Evolutionary conservation across 2,329 filamentous ascomycete species (phyloP), one percentile per base, ranked within the genome.

Genomic region (Colletotrichum agaves): DNA sequence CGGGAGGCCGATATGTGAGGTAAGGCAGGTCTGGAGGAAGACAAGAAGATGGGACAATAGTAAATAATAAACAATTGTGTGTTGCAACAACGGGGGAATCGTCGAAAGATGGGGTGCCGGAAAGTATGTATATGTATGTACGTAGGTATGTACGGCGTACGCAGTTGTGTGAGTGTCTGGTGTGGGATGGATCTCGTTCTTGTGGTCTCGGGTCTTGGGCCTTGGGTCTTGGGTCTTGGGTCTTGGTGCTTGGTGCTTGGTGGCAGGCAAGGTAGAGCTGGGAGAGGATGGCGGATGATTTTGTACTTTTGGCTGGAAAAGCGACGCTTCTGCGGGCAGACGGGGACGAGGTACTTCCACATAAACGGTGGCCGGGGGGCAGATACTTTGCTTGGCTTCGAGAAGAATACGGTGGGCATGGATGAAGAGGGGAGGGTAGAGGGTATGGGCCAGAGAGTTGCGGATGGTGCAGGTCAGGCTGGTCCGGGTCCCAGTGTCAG

Each of bases 11-110:
- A 61, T 56, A 23, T 21, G 46, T 50, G 49, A 17, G 27, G 46
- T 50, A 39, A 17, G 27, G 62, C n/a, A 35, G 46, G 44, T 60
- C 37, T n/a, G 12, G 37, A 43, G 35, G 27, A 55, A 43, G 55
- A 64, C 33, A 49, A 49, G 64, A 64, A 41, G 67, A 70, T 69
- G 60, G 63, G 61, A 68, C 63, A 70, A 65, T 64, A 70, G 64
- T 71, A 70, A 71, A 71, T 64, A 70, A 68, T 71, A 70, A 71
- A 71, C 67, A 71, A 61, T 31, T 69, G 69, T 62, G 53, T 61
- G 68, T 67, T 69, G 69, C 58, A 63, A 62, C 46, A 44, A 62
- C 27, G 55, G 50, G 55, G 55, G 39, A 62, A 57, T 62, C 35
- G 60, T 64, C 64, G 23, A 57, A 67, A 58, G 56, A 65, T 61